These are phyloP conservation scores for Arthrobotrys sphaeroides DNA, from an alignment of 2,329 filamentous ascomycete species.

Conservation along the genomic window DNA sequence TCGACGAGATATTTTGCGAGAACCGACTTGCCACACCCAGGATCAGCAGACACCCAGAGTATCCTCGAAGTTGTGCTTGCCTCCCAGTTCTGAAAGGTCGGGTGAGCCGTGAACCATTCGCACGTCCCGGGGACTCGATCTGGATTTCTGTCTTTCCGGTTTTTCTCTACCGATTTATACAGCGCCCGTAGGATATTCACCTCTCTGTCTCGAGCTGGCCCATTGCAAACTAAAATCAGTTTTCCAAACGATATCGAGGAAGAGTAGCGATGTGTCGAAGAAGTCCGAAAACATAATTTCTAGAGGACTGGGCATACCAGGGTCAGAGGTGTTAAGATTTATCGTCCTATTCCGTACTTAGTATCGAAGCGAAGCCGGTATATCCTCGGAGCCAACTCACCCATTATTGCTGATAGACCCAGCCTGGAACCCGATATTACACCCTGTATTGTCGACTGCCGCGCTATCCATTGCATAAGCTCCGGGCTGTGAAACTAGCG, in stretches of 20 bases:
- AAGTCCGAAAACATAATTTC: not conserved
- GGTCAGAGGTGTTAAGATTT: not conserved
- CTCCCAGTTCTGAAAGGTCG: not conserved
- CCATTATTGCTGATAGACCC: not conserved
- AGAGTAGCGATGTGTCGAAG: no score
- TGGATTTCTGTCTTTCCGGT: constrained; percentile 17
- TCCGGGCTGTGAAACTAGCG: no score
- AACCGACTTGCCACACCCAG: constrained; percentile 64
- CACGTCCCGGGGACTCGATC: constrained; percentile 36
- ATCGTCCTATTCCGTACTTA: not conserved
- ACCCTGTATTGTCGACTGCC: not conserved
- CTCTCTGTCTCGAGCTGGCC: not conserved
- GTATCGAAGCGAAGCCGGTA: not conserved
- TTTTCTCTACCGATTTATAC: not conserved
- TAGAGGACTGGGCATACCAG: not conserved
- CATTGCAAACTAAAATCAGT: not conserved
- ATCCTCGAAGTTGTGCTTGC: constrained; percentile 53
- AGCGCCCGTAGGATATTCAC: not conserved
- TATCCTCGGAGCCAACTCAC: not conserved
- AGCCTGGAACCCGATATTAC: not conserved
- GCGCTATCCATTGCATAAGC: not conserved
- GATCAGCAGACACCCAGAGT: constrained; percentile 62
- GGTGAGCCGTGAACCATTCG: constrained; percentile 27
- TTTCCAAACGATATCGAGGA: no score
- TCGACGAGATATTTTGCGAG: constrained; percentile 63